Base-by-base conservation (phyloP, 768 basidiomycete genomes). In the Hygrophoropsis aurantiaca region DNA sequence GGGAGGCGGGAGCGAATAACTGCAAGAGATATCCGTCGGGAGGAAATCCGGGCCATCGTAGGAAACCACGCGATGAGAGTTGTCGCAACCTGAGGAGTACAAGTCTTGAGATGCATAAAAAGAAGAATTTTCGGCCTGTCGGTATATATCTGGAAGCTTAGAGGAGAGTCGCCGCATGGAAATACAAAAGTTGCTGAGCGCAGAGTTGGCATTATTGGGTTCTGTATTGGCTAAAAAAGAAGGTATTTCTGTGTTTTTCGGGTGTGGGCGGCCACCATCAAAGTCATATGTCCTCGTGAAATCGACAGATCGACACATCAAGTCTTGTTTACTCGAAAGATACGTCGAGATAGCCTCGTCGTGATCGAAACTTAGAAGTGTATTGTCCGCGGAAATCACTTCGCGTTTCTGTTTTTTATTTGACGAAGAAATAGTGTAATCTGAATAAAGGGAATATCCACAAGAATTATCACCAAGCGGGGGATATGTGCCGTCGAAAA, bases 111-210 rank as follows among this genome's bases (percentile, higher is more conserved):
- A 35, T 49, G 53, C 23, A 23, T 52, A 37, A 15, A 30, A 33
- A 21, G 45, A 33, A 30, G 55, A 58, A 11, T 52, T 48, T 13
- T 58, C 58, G 36, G 52, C 34, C 18, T 58, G 62, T 40, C 56
- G 52, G 30, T 44, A 45, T 9, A 61, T 49, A 16, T 44, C 32
- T 37, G 70, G 58, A 35, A 58, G 55, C 19, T 65, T 68, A 15
- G 65, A 61, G 39, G 64, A 50, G 27, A 65, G 53, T 16, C 61
- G 67, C n/a, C 61, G 59, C 46, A 55, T 60, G 18, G 71, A 65
- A 50, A 65, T 58, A 32, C 65, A 66, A 30, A 57, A 49, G 26
- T 48, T 47, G 21, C 47, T 47, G 8, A 49, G 47, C n/a, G 48
- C 26, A 30, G 63, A 26, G 11, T 48, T 24, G 2, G 34, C 23